Conservation (phyloP, 768 basidiomycete genomes). For the Leccinum variicolor region DNA sequence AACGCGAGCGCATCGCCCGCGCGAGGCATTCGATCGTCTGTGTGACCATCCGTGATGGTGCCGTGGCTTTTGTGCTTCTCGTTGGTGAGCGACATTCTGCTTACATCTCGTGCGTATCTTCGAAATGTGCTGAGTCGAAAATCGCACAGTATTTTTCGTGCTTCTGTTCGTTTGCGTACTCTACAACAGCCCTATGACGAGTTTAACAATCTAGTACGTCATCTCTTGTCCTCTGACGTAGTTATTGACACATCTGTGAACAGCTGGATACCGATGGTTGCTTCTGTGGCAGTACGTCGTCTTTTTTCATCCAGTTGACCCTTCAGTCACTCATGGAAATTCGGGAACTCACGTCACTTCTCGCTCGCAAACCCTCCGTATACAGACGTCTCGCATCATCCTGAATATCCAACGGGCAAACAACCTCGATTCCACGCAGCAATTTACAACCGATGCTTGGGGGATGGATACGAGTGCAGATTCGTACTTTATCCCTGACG, state of each 20-base stretch:
- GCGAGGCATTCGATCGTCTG: constrained; percentile 6
- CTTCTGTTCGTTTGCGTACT: constrained; percentile 3
- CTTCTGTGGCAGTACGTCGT: constrained; percentile 17
- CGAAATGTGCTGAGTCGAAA: not conserved
- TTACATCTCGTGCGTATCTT: not conserved
- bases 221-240: not conserved
- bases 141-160: constrained; percentile 3
- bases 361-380: not conserved
- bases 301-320: not conserved
- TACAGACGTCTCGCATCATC: not conserved
- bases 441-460: not conserved
- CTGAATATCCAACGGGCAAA: not conserved
- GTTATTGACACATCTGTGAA: not conserved
- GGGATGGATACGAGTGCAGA: constrained; percentile 12
- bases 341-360: not conserved
- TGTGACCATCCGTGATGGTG: constrained; percentile 25
- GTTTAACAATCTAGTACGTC: constrained; percentile 15
- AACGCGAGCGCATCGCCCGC: constrained; percentile 1
- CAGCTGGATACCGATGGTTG: constrained; percentile 21
- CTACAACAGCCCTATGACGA: not conserved
- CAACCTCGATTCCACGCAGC: not conserved
- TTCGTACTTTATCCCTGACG: constrained; percentile 11
- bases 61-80: constrained; percentile 11
- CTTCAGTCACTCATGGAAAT: not conserved
- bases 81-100: constrained; percentile 9